These are phyloP conservation scores for Picochlorum sp. DNA, from an alignment of 139 green algal species.

Conservation along the genomic window DNA sequence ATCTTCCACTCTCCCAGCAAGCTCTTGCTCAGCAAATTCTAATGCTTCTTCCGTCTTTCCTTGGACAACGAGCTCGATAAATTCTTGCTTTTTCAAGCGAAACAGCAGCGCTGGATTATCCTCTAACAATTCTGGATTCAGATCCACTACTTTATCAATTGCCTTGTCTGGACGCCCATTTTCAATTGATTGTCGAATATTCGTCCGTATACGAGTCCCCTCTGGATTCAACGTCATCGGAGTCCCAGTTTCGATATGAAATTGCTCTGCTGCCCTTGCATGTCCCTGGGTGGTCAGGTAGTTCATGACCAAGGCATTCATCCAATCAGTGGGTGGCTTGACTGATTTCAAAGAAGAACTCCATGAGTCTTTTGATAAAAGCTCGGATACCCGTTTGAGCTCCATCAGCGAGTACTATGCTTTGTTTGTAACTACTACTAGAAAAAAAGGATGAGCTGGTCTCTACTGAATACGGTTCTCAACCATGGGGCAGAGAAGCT, in stretches of 20 bases:
- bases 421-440: too few relatives aligned
- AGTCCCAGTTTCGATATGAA: constrained; percentile 77
- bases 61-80: constrained; percentile 89
- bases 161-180: constrained; percentile 68
- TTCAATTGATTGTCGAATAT: constrained; percentile 79
- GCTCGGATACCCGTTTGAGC: too few relatives aligned
- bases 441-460: too few relatives aligned
- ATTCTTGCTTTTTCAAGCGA: constrained; percentile 90
- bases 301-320: constrained; percentile 95
- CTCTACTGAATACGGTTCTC: too few relatives aligned
- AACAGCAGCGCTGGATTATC: constrained; percentile 74
- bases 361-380: constrained; percentile 50
- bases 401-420: too few relatives aligned
- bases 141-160: constrained; percentile 22
- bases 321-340: constrained; percentile 72
- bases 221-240: constrained; percentile 59
- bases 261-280: constrained; percentile 78
- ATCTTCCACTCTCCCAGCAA: constrained; percentile 86
- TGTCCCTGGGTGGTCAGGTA: constrained; percentile 96
- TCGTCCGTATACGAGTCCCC: constrained; percentile 81
- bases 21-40: constrained; percentile 83
- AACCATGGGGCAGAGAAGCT: too few relatives aligned
- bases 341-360: constrained; percentile 60
- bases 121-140: constrained; percentile 72
- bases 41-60: constrained; percentile 75